Evolutionary conservation across 371 early-diverging fungal genomes (phyloP).

Genomic region (Massospora cicadina): DNA sequence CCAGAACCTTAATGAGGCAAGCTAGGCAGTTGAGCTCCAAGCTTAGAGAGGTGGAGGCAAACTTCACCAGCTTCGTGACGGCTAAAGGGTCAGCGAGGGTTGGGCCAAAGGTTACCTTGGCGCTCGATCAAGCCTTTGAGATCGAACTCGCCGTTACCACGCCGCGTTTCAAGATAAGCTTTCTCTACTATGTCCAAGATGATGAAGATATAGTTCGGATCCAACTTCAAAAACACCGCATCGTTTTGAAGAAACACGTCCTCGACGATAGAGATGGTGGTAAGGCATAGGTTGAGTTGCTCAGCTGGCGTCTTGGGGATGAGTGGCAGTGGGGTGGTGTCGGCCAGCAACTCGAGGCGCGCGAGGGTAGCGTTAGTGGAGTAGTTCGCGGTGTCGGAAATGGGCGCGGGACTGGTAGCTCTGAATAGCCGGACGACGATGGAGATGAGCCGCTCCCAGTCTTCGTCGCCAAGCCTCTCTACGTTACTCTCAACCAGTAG

Average conservation of each 20-base stretch:
- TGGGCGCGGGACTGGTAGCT: not conserved
- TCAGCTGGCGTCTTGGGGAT: not conserved
- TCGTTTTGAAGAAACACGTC: conserved; percentile 38
- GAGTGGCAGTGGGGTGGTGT: not conserved
- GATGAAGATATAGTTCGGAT: conserved; percentile 33
- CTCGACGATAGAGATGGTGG: conserved; percentile 56
- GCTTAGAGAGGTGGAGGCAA: conserved; percentile 8
- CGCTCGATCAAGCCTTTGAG: conserved; percentile 5
- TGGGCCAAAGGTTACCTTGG: not conserved
- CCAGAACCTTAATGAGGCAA: conserved; percentile 5
- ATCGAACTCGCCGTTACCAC: conserved; percentile 53
- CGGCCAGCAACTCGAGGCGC: not conserved
- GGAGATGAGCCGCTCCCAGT: conserved; percentile 53
- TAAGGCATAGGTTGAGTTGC: conserved; percentile 29
- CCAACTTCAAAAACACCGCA: conserved; percentile 35
- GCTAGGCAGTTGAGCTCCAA: conserved; percentile 2
- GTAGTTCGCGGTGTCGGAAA: not conserved
- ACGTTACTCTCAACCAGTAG: conserved; percentile 68
- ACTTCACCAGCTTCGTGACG: conserved; percentile 6
- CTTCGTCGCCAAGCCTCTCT: conserved; percentile 34
- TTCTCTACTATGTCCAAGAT: conserved; percentile 62
- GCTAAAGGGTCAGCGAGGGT: not conserved
- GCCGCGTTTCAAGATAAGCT: conserved; percentile 64
- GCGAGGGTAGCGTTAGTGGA: not conserved
- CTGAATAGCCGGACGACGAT: conserved; percentile 50